phyloP scores from a whole-genome alignment of 495 filamentous ascomycete genomes.

The Aspergillus cristatus region DNA sequence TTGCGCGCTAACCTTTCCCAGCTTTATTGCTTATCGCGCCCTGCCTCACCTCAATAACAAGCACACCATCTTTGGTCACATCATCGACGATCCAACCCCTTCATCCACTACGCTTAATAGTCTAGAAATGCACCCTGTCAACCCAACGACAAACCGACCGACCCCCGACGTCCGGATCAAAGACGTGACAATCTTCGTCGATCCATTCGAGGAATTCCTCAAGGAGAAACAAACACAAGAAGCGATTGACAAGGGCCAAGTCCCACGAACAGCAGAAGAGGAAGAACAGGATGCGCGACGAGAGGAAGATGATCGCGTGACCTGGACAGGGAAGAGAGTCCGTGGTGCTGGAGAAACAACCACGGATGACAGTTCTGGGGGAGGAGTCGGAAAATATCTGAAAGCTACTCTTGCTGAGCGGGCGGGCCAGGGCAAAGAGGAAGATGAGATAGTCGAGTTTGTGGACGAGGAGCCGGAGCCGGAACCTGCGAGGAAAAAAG shows the following conservation, averaged over 20 bases:
- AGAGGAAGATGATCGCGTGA: slow-evolving; percentile 79
- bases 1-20: slow-evolving; percentile 5
- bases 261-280: slow-evolving; percentile 26
- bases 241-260: slow-evolving; percentile 30
- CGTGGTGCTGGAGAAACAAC: slow-evolving; percentile 45
- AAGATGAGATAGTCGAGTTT: slow-evolving; percentile 51
- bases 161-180: slow-evolving; percentile 66
- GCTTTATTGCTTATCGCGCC: slow-evolving; percentile 80
- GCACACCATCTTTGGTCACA: slow-evolving; percentile 87
- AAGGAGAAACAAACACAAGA: slow-evolving; percentile 45
- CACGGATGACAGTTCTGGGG: slow-evolving; percentile 30
- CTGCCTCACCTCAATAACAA: slow-evolving; percentile 82
- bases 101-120: slow-evolving; percentile 49
- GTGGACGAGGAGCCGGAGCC: slow-evolving; percentile 49
- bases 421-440: slow-evolving; percentile 17
- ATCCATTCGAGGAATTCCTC: slow-evolving; percentile 89
- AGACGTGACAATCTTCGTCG: slow-evolving; percentile 79
- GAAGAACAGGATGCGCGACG: slow-evolving; percentile 39
- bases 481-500: slow-evolving; percentile 72
- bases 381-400: slow-evolving; percentile 72
- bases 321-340: slow-evolving; percentile 86
- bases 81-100: slow-evolving; percentile 66
- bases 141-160: slow-evolving; percentile 60
- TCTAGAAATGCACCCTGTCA: slow-evolving; percentile 64
- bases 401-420: slow-evolving; percentile 44